Conservation (phyloP, 306 rosid genomes). For the Canavalia ensiformis region DNA sequence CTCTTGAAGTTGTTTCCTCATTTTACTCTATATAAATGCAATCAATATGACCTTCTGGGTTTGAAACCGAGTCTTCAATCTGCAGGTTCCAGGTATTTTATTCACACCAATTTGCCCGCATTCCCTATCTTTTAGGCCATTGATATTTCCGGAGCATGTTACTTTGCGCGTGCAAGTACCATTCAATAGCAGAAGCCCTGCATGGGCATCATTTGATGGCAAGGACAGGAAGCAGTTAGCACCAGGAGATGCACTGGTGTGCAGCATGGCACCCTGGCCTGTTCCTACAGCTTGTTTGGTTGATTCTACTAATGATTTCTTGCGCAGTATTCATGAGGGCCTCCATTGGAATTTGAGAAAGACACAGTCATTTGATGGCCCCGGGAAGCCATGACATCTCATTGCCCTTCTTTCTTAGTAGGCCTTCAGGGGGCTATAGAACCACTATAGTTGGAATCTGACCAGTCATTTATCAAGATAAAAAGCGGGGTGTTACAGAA, state of each 20-base stretch:
- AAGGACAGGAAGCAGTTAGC: conserved; percentile 83
- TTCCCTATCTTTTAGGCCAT: conserved; percentile 88
- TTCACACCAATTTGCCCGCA: conserved; percentile 97
- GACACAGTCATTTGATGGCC: conserved; percentile 84
- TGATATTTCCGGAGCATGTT: conserved; percentile 92
- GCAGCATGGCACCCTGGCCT: conserved; percentile 99
- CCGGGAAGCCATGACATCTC: conserved; percentile 57
- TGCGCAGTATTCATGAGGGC: conserved; percentile 90
- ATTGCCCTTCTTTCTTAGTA: neutral
- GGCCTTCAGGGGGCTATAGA: neutral
- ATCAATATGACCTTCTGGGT: neutral
- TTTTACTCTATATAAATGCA: neutral
- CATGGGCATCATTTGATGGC: conserved; percentile 98
- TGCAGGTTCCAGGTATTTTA: conserved; percentile 96
- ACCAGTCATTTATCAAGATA: conserved; percentile 18
- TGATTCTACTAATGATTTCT: conserved; percentile 91
- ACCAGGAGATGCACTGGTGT: conserved; percentile 93
- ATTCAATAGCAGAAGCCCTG: conserved; percentile 85
- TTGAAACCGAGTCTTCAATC: conserved; percentile 34
- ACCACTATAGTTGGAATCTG: conserved; percentile 35
- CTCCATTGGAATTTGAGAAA: conserved; percentile 98
- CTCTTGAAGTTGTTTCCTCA: neutral
- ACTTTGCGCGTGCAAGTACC: conserved; percentile 89
- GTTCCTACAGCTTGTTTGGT: conserved; percentile 91
- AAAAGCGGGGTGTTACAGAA: conserved; percentile 2